Percentiles rank a stretch among this genome's conserved stretches.
These are phyloP conservation scores for Hypsizygus ulmarius DNA, from an alignment of 1,284 basidiomycete species.

Conservation along the genomic window DNA sequence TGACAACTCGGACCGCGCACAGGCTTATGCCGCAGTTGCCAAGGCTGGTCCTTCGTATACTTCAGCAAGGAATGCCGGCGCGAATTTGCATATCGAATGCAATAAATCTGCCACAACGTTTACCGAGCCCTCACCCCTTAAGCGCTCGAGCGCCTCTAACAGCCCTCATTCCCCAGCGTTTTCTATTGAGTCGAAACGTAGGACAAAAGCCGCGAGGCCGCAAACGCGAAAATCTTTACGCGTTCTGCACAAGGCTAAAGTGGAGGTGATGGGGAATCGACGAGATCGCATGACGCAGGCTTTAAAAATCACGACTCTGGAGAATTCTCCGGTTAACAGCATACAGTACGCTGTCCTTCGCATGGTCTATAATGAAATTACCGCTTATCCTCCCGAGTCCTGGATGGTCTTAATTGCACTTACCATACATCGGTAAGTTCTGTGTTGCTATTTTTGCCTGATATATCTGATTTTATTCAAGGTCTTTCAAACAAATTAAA, in stretches of 20 bases:
- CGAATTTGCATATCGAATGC: slow-evolving; percentile 25
- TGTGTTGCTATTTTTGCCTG: neutral
- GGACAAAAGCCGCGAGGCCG: slow-evolving; percentile 22
- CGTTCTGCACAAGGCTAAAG: slow-evolving; percentile 24
- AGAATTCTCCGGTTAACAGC: slow-evolving; percentile 55
- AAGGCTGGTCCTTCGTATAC: slow-evolving; percentile 7
- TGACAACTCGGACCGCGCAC: neutral
- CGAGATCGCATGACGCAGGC: slow-evolving; percentile 43
- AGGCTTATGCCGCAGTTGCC: neutral
- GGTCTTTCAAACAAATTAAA: slow-evolving; percentile 55
- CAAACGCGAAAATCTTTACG: slow-evolving; percentile 25
- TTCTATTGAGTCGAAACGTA: slow-evolving; percentile 24
- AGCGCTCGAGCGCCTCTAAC: slow-evolving; percentile 26
- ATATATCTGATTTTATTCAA: slow-evolving; percentile 23
- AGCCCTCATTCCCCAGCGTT: slow-evolving; percentile 21
- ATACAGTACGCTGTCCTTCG: slow-evolving; percentile 51
- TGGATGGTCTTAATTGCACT: slow-evolving; percentile 52
- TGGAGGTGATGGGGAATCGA: slow-evolving; percentile 31
- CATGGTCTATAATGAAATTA: slow-evolving; percentile 59
- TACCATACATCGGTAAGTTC: slow-evolving; percentile 45
- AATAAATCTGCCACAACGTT: slow-evolving; percentile 17
- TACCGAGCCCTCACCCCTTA: slow-evolving; percentile 22
- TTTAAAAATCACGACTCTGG: slow-evolving; percentile 46
- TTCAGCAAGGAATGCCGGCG: slow-evolving; percentile 1
- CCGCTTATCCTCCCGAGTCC: slow-evolving; percentile 54